These are phyloP conservation scores for Pontederia paniculata DNA, from an alignment of 176 grass and related monocot genomes.

Conservation along the genomic window DNA sequence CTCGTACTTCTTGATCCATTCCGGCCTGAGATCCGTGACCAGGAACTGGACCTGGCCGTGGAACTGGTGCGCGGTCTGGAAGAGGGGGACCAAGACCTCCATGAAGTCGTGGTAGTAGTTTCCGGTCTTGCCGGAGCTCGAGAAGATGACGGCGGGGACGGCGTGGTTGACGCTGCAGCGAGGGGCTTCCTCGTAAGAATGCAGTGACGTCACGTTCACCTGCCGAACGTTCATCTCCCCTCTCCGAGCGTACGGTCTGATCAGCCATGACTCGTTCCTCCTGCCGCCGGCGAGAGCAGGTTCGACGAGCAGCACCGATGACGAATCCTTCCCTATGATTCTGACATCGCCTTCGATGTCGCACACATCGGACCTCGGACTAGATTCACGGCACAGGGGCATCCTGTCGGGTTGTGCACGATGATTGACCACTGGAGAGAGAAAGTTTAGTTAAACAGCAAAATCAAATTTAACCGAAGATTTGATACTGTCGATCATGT, in stretches of 20 bases:
- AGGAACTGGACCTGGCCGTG: constrained; percentile 20
- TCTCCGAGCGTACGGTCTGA: constrained; percentile 30
- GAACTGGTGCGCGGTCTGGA: constrained; percentile 20
- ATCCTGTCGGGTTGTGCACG: no score
- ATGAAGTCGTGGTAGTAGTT: constrained; percentile 32
- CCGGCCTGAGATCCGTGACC: constrained; percentile 20
- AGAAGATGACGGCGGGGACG: constrained; percentile 28
- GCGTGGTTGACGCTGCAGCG: constrained; percentile 20
- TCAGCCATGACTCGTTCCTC: constrained; percentile 3
- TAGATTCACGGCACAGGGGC: no score
- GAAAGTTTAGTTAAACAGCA: no score
- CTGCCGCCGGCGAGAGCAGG: background rate
- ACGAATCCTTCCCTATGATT: background rate
- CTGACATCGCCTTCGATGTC: constrained; percentile 1
- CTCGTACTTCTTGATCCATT: constrained; percentile 26
- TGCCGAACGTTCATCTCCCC: constrained; percentile 23
- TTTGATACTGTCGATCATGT: no score
- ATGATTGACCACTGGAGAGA: no score
- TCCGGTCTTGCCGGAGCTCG: constrained; percentile 16
- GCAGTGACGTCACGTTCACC: background rate
- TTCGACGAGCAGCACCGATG: background rate
- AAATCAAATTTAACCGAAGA: no score
- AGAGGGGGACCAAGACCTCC: constrained; percentile 30
- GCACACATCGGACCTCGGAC: background rate
- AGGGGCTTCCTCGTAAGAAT: background rate